A percentile compares a stretch with the other conserved stretches of the same genome.
phyloP scores from a whole-genome alignment of 108 stramenopile species.

The Skeletonema potamos region DNA sequence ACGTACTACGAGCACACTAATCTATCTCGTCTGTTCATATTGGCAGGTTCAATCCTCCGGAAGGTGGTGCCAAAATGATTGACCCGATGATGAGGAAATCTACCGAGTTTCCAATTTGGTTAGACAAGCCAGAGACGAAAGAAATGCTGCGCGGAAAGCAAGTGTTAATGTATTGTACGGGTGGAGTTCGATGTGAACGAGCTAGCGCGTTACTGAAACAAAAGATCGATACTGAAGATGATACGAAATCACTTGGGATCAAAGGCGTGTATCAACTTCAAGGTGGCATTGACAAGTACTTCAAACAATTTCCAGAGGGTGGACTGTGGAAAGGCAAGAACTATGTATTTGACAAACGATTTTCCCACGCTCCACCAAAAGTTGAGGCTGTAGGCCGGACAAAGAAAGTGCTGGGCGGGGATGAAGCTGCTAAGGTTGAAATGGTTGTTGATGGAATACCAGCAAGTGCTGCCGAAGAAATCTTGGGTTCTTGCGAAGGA shows the following conservation, averaged over 20 bases:
- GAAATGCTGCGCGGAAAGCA: constrained; percentile 78
- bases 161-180: constrained; percentile 90
- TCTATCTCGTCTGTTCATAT: too few relatives aligned
- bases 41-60: constrained; percentile 46
- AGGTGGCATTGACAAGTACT: constrained; percentile 90
- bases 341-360: constrained; percentile 91
- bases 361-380: constrained; percentile 73
- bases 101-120: constrained; percentile 86
- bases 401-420: constrained; percentile 19
- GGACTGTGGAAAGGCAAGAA: constrained; percentile 91
- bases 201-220: constrained; percentile 80
- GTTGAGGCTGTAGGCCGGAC: constrained; percentile 50
- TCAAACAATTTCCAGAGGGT: constrained; percentile 83
- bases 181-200: constrained; percentile 89
- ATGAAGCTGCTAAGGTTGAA: constrained; percentile 10
- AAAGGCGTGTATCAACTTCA: constrained; percentile 87
- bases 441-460: constrained; percentile 12
- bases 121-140: constrained; percentile 69
- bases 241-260: constrained; percentile 63
- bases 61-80: constrained; percentile 69
- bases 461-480: constrained; percentile 30
- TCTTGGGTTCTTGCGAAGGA: constrained; percentile 79
- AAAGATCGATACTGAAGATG: constrained; percentile 65
- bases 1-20: neutral
- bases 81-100: constrained; percentile 90